Percentiles rank a stretch among this genome's conserved stretches.
phyloP scores from a whole-genome alignment of 176 grass and related monocot species.

The Eragrostis curvula region DNA sequence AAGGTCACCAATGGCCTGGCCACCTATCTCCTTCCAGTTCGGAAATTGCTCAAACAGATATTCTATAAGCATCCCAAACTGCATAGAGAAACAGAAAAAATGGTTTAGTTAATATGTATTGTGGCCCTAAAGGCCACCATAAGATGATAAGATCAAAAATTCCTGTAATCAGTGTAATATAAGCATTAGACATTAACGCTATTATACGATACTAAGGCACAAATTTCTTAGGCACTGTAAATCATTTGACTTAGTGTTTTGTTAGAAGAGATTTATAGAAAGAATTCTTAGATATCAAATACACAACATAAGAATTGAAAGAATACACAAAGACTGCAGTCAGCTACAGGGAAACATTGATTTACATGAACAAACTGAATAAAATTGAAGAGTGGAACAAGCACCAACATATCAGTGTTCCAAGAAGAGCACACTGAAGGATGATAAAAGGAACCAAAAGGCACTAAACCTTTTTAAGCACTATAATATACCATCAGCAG shows the following conservation, averaged over 20 bases:
- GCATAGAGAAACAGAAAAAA: constrained; percentile 40
- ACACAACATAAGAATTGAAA: constrained; percentile 3
- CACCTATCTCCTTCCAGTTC: constrained; percentile 87
- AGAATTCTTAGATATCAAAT: constrained; percentile 10
- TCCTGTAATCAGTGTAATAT: too few relatives aligned
- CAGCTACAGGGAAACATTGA: neutral
- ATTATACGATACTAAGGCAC: neutral
- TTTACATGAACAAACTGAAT: constrained; percentile 12
- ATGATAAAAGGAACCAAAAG: neutral
- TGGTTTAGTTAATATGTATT: neutral
- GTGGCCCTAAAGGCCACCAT: neutral
- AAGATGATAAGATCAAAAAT: neutral
- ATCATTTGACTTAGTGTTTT: neutral
- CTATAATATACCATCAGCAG: constrained; percentile 9
- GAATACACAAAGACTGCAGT: neutral
- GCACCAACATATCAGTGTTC: neutral
- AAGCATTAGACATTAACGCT: constrained; percentile 5
- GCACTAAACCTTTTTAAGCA: constrained; percentile 8
- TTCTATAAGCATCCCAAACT: constrained; percentile 99
- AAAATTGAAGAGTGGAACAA: constrained; percentile 1
- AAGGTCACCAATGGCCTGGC: constrained; percentile 95
- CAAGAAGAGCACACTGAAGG: constrained; percentile 4
- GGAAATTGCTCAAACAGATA: constrained; percentile 95
- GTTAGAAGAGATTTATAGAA: constrained; percentile 32
- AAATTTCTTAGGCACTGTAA: too few relatives aligned